Conservation (phyloP, 345 rosid species). For the Ceriops zippeliana region DNA sequence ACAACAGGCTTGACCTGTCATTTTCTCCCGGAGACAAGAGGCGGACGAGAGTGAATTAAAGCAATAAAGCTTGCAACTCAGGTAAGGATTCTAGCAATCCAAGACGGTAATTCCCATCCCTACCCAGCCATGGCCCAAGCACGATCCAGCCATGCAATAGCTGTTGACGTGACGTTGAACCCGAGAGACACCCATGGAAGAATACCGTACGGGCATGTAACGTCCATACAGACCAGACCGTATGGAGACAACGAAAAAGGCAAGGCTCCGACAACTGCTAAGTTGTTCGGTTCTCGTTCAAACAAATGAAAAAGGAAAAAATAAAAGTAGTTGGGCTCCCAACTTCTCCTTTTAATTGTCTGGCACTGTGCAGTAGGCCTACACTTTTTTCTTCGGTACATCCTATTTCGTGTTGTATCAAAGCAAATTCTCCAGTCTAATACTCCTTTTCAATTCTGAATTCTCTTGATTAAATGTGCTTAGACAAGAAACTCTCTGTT, state of each 20-base stretch:
- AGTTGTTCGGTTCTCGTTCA: neutral
- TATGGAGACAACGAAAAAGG: neutral
- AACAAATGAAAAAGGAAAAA: too few relatives aligned
- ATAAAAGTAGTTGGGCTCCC: neutral
- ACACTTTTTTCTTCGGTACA: too few relatives aligned
- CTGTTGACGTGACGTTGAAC: conserved; percentile 18
- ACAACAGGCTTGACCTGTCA: too few relatives aligned
- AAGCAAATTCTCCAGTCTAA: too few relatives aligned
- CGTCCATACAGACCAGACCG: neutral
- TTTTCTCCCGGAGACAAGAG: too few relatives aligned
- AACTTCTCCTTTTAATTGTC: conserved; percentile 4
- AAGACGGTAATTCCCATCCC: neutral
- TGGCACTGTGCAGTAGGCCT: neutral
- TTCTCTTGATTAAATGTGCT: too few relatives aligned
- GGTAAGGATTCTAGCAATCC: neutral
- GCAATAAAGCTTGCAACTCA: too few relatives aligned
- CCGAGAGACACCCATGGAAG: conserved; percentile 1
- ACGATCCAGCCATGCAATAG: conserved; percentile 6
- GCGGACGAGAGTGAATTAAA: too few relatives aligned
- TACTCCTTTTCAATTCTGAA: too few relatives aligned
- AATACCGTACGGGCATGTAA: conserved; percentile 5
- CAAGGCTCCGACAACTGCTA: conserved; percentile 3
- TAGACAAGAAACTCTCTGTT: too few relatives aligned
- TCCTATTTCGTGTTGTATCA: too few relatives aligned
- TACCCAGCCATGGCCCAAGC: conserved; percentile 1